Evolutionary conservation across 1,139 yeast species (phyloP).

Genomic region (Pichia terricola): DNA sequence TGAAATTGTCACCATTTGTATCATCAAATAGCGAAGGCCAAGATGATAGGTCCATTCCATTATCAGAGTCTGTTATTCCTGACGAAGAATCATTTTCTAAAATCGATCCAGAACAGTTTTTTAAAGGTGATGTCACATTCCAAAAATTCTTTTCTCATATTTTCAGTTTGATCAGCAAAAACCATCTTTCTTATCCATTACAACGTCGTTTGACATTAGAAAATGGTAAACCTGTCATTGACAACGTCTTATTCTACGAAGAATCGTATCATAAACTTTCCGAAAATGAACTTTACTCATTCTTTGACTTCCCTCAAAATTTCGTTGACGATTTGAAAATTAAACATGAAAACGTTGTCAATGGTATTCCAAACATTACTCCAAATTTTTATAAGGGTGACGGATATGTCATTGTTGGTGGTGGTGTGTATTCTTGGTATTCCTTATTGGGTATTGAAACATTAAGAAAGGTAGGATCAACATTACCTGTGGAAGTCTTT

Average conservation of each 20-base stretch:
- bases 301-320: constrained; percentile 20
- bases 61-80: constrained; percentile 18
- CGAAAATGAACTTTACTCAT: constrained; percentile 15
- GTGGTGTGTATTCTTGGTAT: constrained; percentile 67
- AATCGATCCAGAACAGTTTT: constrained; percentile 12
- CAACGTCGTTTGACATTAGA: constrained; percentile 13
- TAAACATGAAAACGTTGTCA: constrained; percentile 20
- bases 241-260: constrained; percentile 18
- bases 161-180: constrained; percentile 15
- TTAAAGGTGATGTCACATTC: constrained; percentile 15
- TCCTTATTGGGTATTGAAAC: constrained; percentile 56
- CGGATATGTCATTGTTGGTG: constrained; percentile 76
- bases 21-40: neutral
- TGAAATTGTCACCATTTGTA: neutral
- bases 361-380: constrained; percentile 16
- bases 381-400: constrained; percentile 43
- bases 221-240: constrained; percentile 18
- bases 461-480: constrained; percentile 51
- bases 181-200: constrained; percentile 18
- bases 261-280: constrained; percentile 14
- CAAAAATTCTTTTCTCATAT: constrained; percentile 17
- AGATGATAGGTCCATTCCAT: constrained; percentile 21
- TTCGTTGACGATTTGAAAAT: constrained; percentile 19
- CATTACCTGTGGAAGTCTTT: constrained; percentile 66
- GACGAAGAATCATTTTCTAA: constrained; percentile 17